Evolutionary conservation across 2,329 filamentous ascomycete species (phyloP), one percentile per base, ranked within the genome.

Genomic region (Colletotrichum shisoi): DNA sequence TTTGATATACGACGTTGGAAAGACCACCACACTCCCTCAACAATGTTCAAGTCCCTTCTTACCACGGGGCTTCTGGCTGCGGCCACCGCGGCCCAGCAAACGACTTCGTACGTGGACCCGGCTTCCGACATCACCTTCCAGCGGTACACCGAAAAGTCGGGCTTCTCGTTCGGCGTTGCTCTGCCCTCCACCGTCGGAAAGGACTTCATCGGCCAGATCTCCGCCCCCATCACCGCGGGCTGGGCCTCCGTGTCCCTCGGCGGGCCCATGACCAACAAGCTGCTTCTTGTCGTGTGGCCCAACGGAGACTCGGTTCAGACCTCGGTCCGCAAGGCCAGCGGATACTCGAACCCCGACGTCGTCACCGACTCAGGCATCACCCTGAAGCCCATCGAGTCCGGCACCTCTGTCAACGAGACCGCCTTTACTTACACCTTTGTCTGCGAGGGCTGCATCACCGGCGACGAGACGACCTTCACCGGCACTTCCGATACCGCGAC

Each of bases 341-440:
- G 76, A 60, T 82, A 83, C 72, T 76, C 76, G 59, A 77, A 77
- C 49, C 80, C 81, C 15, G 71, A 76, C 3, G 75, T 79, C 4
- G 78, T 80, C 68, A 77, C 75, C 7, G 76, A 76, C 19, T 72
- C 57, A 7, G 54, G 74, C 17, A 76, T 80, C 48, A 74, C 76
- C 45, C 71, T 80, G 31, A 71, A 72, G n/a, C 76, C 80, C n/a
- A 83, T 83, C 69, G 72, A 78, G 19, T 79, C 79, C 17, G 81
- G 81, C 8, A 83, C 80, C 15, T 82, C 79, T 63, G 72, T 81
- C 65, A 84, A 84, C 74, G 74, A 71, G 58, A 84, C 82, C 2
- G 79, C 83, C 72, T 79, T 79, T 73, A 78, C 77, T 7, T 82
- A 80, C 70, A 84, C 82, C 11, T 85, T 84, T 74, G 74, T 84